These are phyloP conservation scores for Rhodosporidiobolus sp. DNA, from an alignment of 768 basidiomycete species.

Conservation along the genomic window DNA sequence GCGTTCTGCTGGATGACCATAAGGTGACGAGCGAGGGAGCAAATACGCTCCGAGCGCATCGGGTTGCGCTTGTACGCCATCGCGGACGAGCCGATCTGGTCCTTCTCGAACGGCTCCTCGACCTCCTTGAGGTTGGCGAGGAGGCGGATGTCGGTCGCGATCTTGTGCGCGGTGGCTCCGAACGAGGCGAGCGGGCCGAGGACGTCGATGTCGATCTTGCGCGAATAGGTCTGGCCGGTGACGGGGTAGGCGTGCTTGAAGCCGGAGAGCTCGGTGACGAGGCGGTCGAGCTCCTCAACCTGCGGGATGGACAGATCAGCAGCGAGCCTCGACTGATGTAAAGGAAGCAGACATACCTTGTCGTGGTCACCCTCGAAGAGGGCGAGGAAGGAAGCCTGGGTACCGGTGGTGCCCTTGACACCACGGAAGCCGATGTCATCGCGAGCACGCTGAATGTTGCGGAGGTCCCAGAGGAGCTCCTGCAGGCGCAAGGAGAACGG, in stretches of 20 bases:
- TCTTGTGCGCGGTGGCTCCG: constrained; percentile 95
- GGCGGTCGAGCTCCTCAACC: constrained; percentile 83
- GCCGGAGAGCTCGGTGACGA: constrained; percentile 85
- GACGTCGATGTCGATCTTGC: constrained; percentile 94
- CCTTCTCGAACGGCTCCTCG: constrained; percentile 97
- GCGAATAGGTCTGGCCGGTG: constrained; percentile 96
- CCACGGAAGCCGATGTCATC: constrained; percentile 95
- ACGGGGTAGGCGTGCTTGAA: constrained; percentile 95
- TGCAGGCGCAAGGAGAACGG: constrained; percentile 44
- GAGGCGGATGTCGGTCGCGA: constrained; percentile 90
- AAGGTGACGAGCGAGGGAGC: constrained; percentile 90
- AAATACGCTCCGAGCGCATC: constrained; percentile 96
- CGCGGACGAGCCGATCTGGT: constrained; percentile 85
- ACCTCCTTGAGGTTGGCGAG: constrained; percentile 97
- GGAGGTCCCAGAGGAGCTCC: constrained; percentile 94
- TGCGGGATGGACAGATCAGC: constrained; percentile 42
- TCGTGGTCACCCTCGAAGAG: constrained; percentile 92
- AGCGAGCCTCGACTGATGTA: background rate
- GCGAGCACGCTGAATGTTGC: constrained; percentile 82
- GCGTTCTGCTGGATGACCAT: constrained; percentile 96
- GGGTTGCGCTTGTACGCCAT: constrained; percentile 99
- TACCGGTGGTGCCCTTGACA: constrained; percentile 98
- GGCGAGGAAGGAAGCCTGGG: constrained; percentile 90
- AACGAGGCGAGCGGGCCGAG: constrained; percentile 79
- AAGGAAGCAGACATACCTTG: constrained; percentile 57